Percentiles rank a stretch among this genome's conserved stretches.
Evolutionary conservation across 2,329 filamentous ascomycete genomes (phyloP).

Genomic region (Ophiocordyceps camponoti-saundersi): DNA sequence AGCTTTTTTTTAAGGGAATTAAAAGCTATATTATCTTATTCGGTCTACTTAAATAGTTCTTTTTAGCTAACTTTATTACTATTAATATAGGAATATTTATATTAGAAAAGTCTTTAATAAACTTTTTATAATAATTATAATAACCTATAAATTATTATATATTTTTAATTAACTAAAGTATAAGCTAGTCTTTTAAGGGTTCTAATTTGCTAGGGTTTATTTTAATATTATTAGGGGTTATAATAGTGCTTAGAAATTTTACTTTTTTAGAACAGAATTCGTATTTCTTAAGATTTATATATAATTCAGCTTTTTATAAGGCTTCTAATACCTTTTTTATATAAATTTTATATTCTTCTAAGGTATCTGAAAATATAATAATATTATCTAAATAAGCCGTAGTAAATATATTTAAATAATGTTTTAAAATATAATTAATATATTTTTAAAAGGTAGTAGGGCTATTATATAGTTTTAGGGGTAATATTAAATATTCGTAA

Average conservation of each 20-base stretch:
- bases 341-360: constrained; percentile 4
- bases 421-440: neutral
- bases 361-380: constrained; percentile 4
- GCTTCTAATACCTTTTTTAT: constrained; percentile 1
- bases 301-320: neutral
- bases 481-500: constrained; percentile 17
- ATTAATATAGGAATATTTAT: too few species aligned
- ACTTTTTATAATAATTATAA: too few species aligned
- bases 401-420: constrained; percentile 1
- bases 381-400: constrained; percentile 5
- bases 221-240: neutral
- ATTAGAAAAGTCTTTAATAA: too few species aligned
- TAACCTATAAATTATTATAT: too few species aligned
- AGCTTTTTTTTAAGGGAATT: too few species aligned
- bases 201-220: neutral
- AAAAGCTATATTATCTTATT: too few species aligned
- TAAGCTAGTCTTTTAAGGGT: too few species aligned
- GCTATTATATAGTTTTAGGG: constrained; percentile 9
- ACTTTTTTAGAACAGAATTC: neutral
- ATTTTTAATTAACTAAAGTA: too few species aligned
- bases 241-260: neutral
- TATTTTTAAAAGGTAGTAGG: constrained; percentile 2
- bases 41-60: too few species aligned
- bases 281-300: constrained; percentile 1
- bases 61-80: too few species aligned